These are phyloP conservation scores for Agaricus bisporus DNA, from an alignment of 768 basidiomycete species.

Conservation along the genomic window DNA sequence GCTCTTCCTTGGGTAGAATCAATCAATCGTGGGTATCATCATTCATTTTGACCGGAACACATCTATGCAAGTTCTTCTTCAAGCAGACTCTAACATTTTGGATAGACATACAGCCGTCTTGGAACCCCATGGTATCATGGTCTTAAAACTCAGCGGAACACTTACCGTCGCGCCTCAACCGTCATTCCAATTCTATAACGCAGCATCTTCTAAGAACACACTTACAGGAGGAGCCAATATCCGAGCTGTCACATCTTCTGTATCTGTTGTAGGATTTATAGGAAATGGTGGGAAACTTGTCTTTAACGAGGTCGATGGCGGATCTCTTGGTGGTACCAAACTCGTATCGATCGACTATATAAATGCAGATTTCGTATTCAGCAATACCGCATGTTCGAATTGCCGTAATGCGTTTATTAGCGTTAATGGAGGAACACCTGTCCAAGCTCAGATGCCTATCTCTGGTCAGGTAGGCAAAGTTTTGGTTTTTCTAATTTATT, in stretches of 20 bases:
- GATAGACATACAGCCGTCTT: constrained; percentile 30
- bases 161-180: constrained; percentile 19
- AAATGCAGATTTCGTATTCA: constrained; percentile 37
- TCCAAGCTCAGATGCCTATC: constrained; percentile 41
- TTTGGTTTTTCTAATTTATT: neutral
- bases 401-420: constrained; percentile 41
- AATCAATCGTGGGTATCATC: constrained; percentile 25
- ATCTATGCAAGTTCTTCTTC: neutral
- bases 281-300: constrained; percentile 39
- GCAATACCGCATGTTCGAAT: constrained; percentile 41
- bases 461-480: constrained; percentile 34
- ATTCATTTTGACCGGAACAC: neutral
- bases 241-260: constrained; percentile 27
- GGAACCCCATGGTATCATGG: constrained; percentile 28
- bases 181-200: constrained; percentile 28
- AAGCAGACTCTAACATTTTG: neutral
- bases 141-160: constrained; percentile 29
- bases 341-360: constrained; percentile 41
- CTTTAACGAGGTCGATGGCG: constrained; percentile 35
- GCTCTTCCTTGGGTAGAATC: constrained; percentile 29
- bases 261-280: constrained; percentile 34
- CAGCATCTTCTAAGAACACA: constrained; percentile 26
- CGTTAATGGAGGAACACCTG: constrained; percentile 36
- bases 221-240: constrained; percentile 32
- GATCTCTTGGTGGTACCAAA: constrained; percentile 33